phyloP scores from a whole-genome alignment of 306 rosid species.

The Cyamopsis tetragonoloba region DNA sequence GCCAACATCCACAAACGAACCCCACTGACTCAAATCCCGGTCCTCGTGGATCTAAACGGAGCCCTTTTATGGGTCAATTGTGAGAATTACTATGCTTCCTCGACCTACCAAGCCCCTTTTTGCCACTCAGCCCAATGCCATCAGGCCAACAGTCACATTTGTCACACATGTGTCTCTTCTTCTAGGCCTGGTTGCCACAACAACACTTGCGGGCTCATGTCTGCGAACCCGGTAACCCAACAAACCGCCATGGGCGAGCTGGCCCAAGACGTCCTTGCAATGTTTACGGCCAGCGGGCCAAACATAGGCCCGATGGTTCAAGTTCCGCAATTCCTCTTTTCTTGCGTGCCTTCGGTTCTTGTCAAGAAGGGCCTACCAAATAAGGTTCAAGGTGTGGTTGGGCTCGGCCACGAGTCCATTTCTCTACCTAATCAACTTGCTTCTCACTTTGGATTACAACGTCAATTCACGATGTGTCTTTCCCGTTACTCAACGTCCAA shows the following conservation, averaged over 20 bases:
- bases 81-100: slow-evolving; percentile 34
- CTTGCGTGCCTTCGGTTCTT: slow-evolving; percentile 47
- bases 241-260: slow-evolving; percentile 41
- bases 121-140: slow-evolving; percentile 57
- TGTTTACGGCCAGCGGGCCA: slow-evolving; percentile 24
- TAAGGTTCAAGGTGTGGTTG: slow-evolving; percentile 36
- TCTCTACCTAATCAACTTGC: slow-evolving; percentile 42
- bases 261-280: slow-evolving; percentile 40
- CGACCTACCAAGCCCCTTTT: slow-evolving; percentile 39
- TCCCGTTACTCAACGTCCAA: background rate
- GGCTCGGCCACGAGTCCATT: slow-evolving; percentile 44
- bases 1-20: slow-evolving; percentile 42
- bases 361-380: slow-evolving; percentile 41
- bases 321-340: slow-evolving; percentile 48
- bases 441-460: slow-evolving; percentile 44
- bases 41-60: slow-evolving; percentile 47
- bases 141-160: slow-evolving; percentile 34
- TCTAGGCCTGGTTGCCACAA: slow-evolving; percentile 44
- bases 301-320: slow-evolving; percentile 20
- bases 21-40: slow-evolving; percentile 26
- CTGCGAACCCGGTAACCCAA: slow-evolving; percentile 44
- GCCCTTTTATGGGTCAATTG: slow-evolving; percentile 41
- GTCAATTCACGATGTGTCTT: slow-evolving; percentile 45
- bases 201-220: slow-evolving; percentile 40
- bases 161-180: slow-evolving; percentile 32